Evolutionary conservation across 306 rosid species (phyloP).

Genomic region (Albizia julibrissin): DNA sequence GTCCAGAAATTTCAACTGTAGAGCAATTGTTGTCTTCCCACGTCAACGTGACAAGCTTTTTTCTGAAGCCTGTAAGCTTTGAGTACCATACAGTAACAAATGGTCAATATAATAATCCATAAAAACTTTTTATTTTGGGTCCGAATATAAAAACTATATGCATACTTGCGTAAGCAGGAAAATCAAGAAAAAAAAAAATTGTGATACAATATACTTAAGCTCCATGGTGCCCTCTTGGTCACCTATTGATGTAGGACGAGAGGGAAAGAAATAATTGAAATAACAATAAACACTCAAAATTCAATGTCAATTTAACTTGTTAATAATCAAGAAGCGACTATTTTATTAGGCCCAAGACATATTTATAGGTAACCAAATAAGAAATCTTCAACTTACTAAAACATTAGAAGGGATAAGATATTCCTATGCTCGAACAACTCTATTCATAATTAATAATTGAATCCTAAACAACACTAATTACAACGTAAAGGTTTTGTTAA

Average conservation of each 20-base stretch:
- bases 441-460: neutral
- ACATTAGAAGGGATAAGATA: neutral
- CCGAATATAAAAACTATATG: neutral
- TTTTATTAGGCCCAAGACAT: neutral
- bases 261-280: neutral
- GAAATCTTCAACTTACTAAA: neutral
- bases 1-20: slow-evolving; percentile 84
- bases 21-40: slow-evolving; percentile 69
- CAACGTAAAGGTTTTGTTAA: neutral
- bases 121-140: neutral
- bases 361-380: neutral
- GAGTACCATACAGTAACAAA: slow-evolving; percentile 35
- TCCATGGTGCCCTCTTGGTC: neutral
- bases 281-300: neutral
- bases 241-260: slow-evolving; percentile 5
- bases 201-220: neutral
- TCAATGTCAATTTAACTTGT: neutral
- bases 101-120: slow-evolving; percentile 32
- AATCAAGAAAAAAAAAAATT: neutral
- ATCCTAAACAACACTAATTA: neutral
- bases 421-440: neutral
- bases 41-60: slow-evolving; percentile 62
- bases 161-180: neutral
- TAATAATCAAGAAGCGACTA: neutral
- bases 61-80: slow-evolving; percentile 76